Evolutionary conservation across 1,139 yeast species (phyloP), one percentile per base, ranked within the genome.

Genomic region (Suhomyces panamericanus): DNA sequence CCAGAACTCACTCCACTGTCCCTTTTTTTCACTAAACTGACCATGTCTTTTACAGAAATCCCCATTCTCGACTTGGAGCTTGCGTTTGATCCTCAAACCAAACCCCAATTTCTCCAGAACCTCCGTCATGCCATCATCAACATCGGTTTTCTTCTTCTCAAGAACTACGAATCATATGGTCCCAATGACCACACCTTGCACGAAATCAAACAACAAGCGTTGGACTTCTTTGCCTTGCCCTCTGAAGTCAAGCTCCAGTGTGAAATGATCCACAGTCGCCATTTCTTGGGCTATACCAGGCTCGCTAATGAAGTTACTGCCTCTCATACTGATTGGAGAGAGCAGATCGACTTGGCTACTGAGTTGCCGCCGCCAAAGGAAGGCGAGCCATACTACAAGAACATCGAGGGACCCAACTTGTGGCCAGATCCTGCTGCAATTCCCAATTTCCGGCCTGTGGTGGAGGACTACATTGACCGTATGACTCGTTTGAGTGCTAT

Each of bases 261-360:
- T 41, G 83, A 80, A 41, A 84, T 84, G 87, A 70, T 77, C 38
- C 66, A 81, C 47, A 79, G 81, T 35, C 83, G 81, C 12, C 88
- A 84, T 55, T 83, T 84, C 58, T 69, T 83, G 43, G 90, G 90
- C 0, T 84, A 84, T 59, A 80, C 84, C 34, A 70, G 77, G 14
- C 64, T 84, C 13, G 88, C 87, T 5, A 83, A 83, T 51, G 89
- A 84, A 57, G 76, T 80, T 46, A 84, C 90, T 0, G 81, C 85
- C 6, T 66, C 68, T 36, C 71, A 70, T 32, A 73, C 80, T 8
- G 89, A 83, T 54, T 75, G 85, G 78, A 67, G 89, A 50, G 88
- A 83, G 55, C 88, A 83, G 63, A 80, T 80, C 49, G 89, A 83
- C 56, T 68, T 83, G 50, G 88, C 82, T 3, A 80, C 85, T 1